These are phyloP conservation scores for Saccharomycopsis guyanensis DNA, from an alignment of 805 yeast genomes.

Conservation along the genomic window DNA sequence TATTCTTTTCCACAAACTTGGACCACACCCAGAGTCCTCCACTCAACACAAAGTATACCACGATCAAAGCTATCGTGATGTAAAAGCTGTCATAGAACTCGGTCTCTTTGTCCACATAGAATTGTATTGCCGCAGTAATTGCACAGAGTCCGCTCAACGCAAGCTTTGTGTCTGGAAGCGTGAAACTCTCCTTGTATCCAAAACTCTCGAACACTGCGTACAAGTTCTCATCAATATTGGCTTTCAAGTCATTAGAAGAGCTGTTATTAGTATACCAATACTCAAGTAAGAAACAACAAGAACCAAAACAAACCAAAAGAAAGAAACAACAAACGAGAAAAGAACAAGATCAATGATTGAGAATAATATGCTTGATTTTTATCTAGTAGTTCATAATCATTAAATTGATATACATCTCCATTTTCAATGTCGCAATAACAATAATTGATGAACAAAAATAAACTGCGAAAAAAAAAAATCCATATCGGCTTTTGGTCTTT, in stretches of 20 bases:
- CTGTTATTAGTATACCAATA: constrained; percentile 26
- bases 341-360: no score
- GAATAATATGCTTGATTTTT: no score
- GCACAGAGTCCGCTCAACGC: constrained; percentile 44
- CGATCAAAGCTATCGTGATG: constrained; percentile 31
- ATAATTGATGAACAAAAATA: no score
- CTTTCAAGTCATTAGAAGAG: constrained; percentile 41
- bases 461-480: no score
- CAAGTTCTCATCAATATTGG: constrained; percentile 43
- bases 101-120: constrained; percentile 41
- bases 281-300: no score
- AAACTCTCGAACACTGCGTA: constrained; percentile 33
- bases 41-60: constrained; percentile 33
- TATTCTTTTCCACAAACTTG: constrained; percentile 33
- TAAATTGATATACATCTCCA: no score
- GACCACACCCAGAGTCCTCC: constrained; percentile 30
- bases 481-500: no score
- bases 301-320: no score
- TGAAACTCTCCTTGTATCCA: constrained; percentile 43
- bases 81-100: constrained; percentile 35
- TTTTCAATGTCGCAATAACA: no score
- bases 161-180: constrained; percentile 37
- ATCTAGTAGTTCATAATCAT: no score
- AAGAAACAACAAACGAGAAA: no score
- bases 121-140: constrained; percentile 38